These are phyloP conservation scores for Elongisporangium senticosum DNA, from an alignment of 352 stramenopile species.

Conservation along the genomic window DNA sequence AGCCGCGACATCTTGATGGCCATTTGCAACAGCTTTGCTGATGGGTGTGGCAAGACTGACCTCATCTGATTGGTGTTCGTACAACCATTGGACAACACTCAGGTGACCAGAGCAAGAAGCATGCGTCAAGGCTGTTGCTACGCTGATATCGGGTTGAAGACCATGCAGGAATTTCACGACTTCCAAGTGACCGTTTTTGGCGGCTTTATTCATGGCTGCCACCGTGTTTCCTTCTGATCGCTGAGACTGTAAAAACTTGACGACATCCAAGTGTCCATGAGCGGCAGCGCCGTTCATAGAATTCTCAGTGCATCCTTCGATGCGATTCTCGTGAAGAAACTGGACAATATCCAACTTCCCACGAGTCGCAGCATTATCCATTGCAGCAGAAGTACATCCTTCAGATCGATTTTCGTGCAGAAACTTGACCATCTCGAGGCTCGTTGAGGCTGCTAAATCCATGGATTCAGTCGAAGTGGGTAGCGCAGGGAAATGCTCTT, in stretches of 20 bases:
- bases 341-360: slow-evolving; percentile 19
- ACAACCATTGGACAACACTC: slow-evolving; percentile 15
- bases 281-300: slow-evolving; percentile 20
- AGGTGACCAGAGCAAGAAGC: slow-evolving; percentile 22
- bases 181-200: slow-evolving; percentile 6
- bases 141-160: slow-evolving; percentile 6
- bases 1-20: slow-evolving; percentile 44
- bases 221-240: slow-evolving; percentile 6
- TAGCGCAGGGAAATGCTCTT: no score
- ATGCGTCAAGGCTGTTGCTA: slow-evolving; percentile 11
- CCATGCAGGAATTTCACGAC: slow-evolving; percentile 9
- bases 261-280: slow-evolving; percentile 8
- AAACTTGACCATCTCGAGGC: slow-evolving; percentile 10
- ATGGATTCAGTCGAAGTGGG: slow-evolving; percentile 1
- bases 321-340: slow-evolving; percentile 19
- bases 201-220: slow-evolving; percentile 11
- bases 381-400: slow-evolving; percentile 8
- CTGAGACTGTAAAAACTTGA: slow-evolving; percentile 10
- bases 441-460: slow-evolving; percentile 7
- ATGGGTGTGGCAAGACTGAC: slow-evolving; percentile 19
- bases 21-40: slow-evolving; percentile 59
- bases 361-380: slow-evolving; percentile 19
- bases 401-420: slow-evolving; percentile 12
- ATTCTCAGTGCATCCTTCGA: slow-evolving; percentile 20
- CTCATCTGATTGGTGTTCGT: slow-evolving; percentile 9